Evolutionary conservation across 2,329 filamentous ascomycete genomes (phyloP).

Genomic region (Botrytis sinoallii): DNA sequence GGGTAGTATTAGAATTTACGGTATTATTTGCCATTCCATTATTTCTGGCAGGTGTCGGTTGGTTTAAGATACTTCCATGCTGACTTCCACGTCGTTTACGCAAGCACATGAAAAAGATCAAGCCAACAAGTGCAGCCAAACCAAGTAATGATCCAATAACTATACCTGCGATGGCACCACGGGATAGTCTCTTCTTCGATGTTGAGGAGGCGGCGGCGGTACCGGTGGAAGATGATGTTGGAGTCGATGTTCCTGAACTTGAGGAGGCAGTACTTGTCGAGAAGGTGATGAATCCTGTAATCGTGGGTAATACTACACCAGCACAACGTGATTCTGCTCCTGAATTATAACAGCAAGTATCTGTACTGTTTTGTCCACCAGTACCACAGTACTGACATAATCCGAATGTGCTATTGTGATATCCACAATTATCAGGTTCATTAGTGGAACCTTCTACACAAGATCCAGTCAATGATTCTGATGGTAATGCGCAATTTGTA

Average conservation of each 20-base stretch:
- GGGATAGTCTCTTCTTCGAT: slow-evolving; percentile 56
- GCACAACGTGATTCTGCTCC: slow-evolving; percentile 71
- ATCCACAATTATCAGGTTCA: slow-evolving; percentile 86
- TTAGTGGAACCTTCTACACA: slow-evolving; percentile 79
- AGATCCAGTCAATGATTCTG: slow-evolving; percentile 69
- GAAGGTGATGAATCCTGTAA: slow-evolving; percentile 66
- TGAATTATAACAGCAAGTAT: slow-evolving; percentile 88
- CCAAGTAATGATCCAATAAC: slow-evolving; percentile 78
- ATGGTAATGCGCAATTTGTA: slow-evolving; percentile 79
- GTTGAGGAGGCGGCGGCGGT: slow-evolving; percentile 5
- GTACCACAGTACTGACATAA: slow-evolving; percentile 83
- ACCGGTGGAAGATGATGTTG: slow-evolving; percentile 25
- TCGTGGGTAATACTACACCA: slow-evolving; percentile 73
- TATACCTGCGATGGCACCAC: slow-evolving; percentile 88
- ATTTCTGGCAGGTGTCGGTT: slow-evolving; percentile 70
- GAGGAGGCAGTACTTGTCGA: slow-evolving; percentile 50
- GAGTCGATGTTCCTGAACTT: slow-evolving; percentile 42
- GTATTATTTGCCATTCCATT: slow-evolving; percentile 44
- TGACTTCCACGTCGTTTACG: slow-evolving; percentile 58
- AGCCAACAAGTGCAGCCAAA: slow-evolving; percentile 62
- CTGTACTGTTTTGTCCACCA: slow-evolving; percentile 85
- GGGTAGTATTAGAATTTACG: slow-evolving; percentile 38
- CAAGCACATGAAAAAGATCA: slow-evolving; percentile 59
- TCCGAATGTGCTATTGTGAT: slow-evolving; percentile 65
- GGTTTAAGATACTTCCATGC: slow-evolving; percentile 78